A percentile compares a stretch with the other conserved stretches of the same genome.
Evolutionary conservation across 2,329 filamentous ascomycete species (phyloP).

Genomic region (Monilinia fructigena): DNA sequence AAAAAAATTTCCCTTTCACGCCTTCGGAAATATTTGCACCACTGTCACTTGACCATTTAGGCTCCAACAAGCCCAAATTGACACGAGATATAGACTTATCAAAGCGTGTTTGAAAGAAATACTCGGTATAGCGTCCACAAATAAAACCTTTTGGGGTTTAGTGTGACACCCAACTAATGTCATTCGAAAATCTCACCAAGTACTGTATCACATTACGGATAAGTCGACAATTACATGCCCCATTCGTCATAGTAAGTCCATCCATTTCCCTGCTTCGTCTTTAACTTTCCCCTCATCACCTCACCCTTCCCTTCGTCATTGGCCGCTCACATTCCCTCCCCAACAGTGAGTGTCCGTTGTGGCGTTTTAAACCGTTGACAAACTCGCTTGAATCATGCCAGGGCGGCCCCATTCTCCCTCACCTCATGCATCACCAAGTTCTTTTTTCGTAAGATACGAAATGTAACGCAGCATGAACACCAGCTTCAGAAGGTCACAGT

Average conservation of each 20-base stretch:
- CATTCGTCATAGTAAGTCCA: background rate
- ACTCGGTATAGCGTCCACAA: background rate
- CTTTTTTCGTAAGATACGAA: background rate
- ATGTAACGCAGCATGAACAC: conserved; percentile 13
- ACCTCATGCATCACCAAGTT: conserved; percentile 1
- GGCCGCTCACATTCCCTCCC: background rate
- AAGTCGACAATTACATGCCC: background rate
- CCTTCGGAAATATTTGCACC: conserved; percentile 12
- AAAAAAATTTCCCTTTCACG: background rate
- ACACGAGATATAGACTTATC: conserved; percentile 17
- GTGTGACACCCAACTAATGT: background rate
- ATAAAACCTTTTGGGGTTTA: background rate
- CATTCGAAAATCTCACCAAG: background rate
- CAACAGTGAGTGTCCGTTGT: conserved; percentile 16
- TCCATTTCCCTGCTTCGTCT: background rate
- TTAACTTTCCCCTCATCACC: background rate
- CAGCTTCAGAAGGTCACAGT: conserved; percentile 3
- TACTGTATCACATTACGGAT: conserved; percentile 9
- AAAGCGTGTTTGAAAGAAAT: conserved; percentile 4
- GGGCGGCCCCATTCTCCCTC: conserved; percentile 3
- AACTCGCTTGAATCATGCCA: conserved; percentile 4
- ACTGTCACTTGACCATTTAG: conserved; percentile 23
- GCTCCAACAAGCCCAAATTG: conserved; percentile 8
- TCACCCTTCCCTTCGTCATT: background rate
- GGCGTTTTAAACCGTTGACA: background rate